Evolutionary conservation across 1,284 basidiomycete species (phyloP), one percentile per base, ranked within the genome.

Genomic region (Cystobasidium slooffiae): DNA sequence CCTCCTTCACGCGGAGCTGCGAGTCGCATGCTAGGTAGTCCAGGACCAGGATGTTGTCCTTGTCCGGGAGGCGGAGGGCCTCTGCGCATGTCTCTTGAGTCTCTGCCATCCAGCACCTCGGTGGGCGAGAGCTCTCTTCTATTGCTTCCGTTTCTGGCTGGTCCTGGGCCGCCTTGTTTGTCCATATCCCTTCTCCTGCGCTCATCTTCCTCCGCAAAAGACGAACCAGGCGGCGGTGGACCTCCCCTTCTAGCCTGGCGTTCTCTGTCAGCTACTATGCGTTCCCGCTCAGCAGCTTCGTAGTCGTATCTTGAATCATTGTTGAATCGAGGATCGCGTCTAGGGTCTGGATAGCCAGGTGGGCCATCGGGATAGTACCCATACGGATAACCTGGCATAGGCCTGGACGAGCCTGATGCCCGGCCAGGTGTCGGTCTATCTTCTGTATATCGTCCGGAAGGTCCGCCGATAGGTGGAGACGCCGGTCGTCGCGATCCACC

Each of bases 311-410:
- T 63, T 7, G 44, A 20, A 20, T 63, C 61, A 24, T 47, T 22
- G 16, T 9, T 24, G 12, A 24, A 63, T 12, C 61, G 39, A 1
- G 61, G 61, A 37, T 63, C 61, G 1, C 61, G 61, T 39, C 61
- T 63, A 0, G 61, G 61, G 43, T 63, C 61, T 47, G 44, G 44
- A 63, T 63, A 63, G 39, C 61, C 61, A 22, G 61, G 44, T n/a
- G 61, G 61, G 20, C 44, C 44, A 12, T 24, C 47, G 3, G 43
- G 31, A 18, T 63, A 63, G 20, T 63, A 47, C 24, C 47, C 44
- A n/a, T 51, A 47, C 8, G n/a, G 47, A 18, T 63, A 63, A 10
- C 61, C 61, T 46, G n/a, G 22, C 7, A n/a, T 5, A 6, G 61
- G 61, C 47, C 43, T 51, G 3, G 56, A 59, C 5, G 56, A 59